Base-by-base conservation (phyloP, 768 basidiomycete genomes). In the Serendipita sp. region DNA sequence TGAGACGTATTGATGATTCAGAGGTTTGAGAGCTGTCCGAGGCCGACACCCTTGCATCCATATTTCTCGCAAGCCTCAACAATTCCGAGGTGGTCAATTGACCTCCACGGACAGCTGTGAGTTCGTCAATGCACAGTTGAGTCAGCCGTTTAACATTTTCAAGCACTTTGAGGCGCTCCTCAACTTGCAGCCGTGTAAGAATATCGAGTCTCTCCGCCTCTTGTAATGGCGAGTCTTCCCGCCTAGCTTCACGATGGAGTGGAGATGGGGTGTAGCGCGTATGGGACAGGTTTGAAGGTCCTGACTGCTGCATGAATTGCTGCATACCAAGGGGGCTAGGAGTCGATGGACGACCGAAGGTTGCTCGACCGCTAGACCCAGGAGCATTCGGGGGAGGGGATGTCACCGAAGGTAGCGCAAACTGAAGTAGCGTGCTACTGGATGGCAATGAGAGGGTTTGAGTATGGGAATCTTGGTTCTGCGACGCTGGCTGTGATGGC, bases 51-150 rank as follows among this genome's bases (percentile, higher is more conserved):
- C 48, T 18, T 18, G 1, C 48, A 8, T 51, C 18, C 30, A 51
- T 51, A 18, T 51, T 18, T 51, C 18, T 32, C 30, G 8, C 48
- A 7, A 51, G 8, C 16, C 48, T 7, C 16, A n/a, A 32, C 30
- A n/a, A 10, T 8, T 60, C 35, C 35, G 56, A 35, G 16, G 35
- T 32, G 16, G 56, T 60, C 23, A 41, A 41, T 41, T 41, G 38
- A 13, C 38, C 38, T 41, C 56, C 56, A 23, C 56, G 23, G 10
- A 60, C 56, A 1, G 28, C 4, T 35, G 32, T 3, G 8, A 60
- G 56, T 28, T 60, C 56, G 56, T 60, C 56, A 35, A 60, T 60
- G 56, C 56, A 60, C 10, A 23, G 56, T 36, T 60, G 56, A 8
- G 56, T 60, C 56, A 60, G 1, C 3, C 56, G 18, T 2, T 60